Base-by-base conservation (phyloP, 2,329 filamentous ascomycete genomes). In the Venturia effusa region DNA sequence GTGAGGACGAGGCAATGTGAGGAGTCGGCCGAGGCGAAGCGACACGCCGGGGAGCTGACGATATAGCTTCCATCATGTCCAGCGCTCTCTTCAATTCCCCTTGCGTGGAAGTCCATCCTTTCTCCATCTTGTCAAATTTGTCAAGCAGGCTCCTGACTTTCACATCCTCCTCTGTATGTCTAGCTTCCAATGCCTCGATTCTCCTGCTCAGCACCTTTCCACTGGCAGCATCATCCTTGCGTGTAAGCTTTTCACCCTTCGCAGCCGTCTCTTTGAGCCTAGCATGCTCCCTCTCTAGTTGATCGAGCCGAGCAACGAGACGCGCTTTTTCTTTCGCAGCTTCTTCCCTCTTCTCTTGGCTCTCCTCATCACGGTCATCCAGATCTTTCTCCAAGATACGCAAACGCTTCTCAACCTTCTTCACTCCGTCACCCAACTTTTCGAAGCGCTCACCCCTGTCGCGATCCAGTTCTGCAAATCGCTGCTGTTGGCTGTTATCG, bases 61-160 rank as follows among this genome's bases (percentile, higher is more conserved):
- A 10, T 57, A 57, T 19, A 34, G 51, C 30, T 17, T 57, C 51
- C 30, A 57, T 32, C 15, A 13, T 61, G 17, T 61, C 19, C 19
- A 61, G 34, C 34, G 41, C n/a, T n/a, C 37, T 32, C 22, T 61
- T 45, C 34, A 61, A 19, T 22, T 48, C 22, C 24, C 22, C 43
- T 34, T 45, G 43, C 61, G 61, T 62, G 61, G 61, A 34, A 30
- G 39, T 19, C 40, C 54, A 32, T 2, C 27, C 30, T 17, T 43
- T 61, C 45, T 63, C 45, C 43, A 60, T 51, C 19, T 60, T 34
- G 37, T 63, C 51, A 59, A 60, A 34, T 41, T 30, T 37, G 8
- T 45, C 45, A 30, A 45, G 37, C 24, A 48, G 13, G 40, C 39
- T 39, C 24, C 27, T 62, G 4, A 30, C 24, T 19, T 48, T 62